A percentile compares a stretch with the other conserved stretches of the same genome.
phyloP scores from a whole-genome alignment of 805 yeast genomes.

The Ogataea siamensis region DNA sequence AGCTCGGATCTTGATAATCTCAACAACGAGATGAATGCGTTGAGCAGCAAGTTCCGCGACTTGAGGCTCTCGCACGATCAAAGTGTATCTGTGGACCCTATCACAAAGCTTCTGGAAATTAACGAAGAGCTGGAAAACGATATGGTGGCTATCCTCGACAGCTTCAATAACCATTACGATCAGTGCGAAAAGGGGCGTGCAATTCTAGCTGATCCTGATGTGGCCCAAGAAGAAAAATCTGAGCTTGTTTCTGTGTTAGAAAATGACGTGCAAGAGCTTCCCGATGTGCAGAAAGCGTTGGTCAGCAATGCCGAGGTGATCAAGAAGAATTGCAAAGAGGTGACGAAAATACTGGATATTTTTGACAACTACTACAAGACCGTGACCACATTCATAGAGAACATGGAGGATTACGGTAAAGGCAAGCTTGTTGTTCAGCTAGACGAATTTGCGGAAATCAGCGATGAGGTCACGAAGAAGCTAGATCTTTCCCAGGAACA shows the following conservation, averaged over 20 bases:
- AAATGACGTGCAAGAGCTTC: conserved; percentile 55
- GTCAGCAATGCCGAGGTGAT: conserved; percentile 35
- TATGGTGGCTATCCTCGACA: conserved; percentile 63
- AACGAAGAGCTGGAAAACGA: conserved; percentile 59
- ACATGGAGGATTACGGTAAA: conserved; percentile 31
- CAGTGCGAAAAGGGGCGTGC: conserved; percentile 57
- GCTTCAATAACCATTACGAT: conserved; percentile 80
- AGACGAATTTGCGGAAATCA: conserved; percentile 19
- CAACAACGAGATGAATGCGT: conserved; percentile 26
- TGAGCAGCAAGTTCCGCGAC: conserved; percentile 26
- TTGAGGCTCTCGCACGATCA: conserved; percentile 25
- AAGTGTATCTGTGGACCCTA: conserved; percentile 18
- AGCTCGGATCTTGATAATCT: conserved; percentile 26
- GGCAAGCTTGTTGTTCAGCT: conserved; percentile 26
- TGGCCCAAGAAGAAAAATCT: conserved; percentile 31
- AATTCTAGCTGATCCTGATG: conserved; percentile 33
- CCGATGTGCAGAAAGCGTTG: conserved; percentile 52
- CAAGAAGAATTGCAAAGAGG: conserved; percentile 30
- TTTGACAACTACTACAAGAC: conserved; percentile 21
- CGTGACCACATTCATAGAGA: conserved; percentile 21
- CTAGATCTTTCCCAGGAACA: conserved; percentile 15
- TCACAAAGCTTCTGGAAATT: conserved; percentile 34
- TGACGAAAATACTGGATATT: conserved; percentile 21
- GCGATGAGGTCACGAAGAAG: conserved; percentile 12
- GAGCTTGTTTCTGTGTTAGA: conserved; percentile 47